Conservation (phyloP, 2,329 filamentous ascomycete genomes). For the Neophaeococcomyces mojaviensis region DNA sequence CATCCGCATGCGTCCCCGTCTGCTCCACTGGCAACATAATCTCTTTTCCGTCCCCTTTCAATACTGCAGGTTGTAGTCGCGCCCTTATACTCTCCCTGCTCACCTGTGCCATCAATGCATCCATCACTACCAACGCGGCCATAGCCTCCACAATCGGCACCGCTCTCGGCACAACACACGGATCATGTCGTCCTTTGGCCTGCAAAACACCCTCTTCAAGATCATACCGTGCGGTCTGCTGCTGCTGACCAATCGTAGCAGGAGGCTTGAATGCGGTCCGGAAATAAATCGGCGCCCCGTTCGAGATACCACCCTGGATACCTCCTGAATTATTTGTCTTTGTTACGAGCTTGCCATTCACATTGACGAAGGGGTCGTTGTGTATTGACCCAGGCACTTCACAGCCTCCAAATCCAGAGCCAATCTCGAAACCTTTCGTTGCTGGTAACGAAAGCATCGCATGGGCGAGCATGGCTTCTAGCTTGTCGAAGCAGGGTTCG, state of each 20-base stretch:
- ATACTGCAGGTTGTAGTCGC: slow-evolving; percentile 12
- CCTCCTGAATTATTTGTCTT: slow-evolving; percentile 93
- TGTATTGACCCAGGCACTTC: slow-evolving; percentile 81
- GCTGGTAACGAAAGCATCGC: slow-evolving; percentile 94
- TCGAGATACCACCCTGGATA: slow-evolving; percentile 91
- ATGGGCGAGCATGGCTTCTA: slow-evolving; percentile 84
- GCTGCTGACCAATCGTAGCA: slow-evolving; percentile 84
- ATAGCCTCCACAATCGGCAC: slow-evolving; percentile 71
- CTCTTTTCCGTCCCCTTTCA: slow-evolving; percentile 5
- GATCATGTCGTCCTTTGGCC: slow-evolving; percentile 90
- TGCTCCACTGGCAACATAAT: slow-evolving; percentile 15
- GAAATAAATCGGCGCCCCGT: slow-evolving; percentile 92
- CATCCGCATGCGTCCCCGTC: slow-evolving; percentile 16
- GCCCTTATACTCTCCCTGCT: slow-evolving; percentile 44
- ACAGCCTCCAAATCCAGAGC: slow-evolving; percentile 82
- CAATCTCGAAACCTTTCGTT: slow-evolving; percentile 92
- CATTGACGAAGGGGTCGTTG: slow-evolving; percentile 77
- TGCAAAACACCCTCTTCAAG: slow-evolving; percentile 69
- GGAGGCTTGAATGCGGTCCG: slow-evolving; percentile 90
- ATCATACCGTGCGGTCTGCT: slow-evolving; percentile 74
- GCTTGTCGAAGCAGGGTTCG: slow-evolving; percentile 91
- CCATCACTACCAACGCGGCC: slow-evolving; percentile 80
- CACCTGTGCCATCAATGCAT: slow-evolving; percentile 78
- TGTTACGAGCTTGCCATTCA: slow-evolving; percentile 59
- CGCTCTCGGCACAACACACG: slow-evolving; percentile 81